phyloP scores from a whole-genome alignment of 352 stramenopile species.

The Phytopythium boreale region DNA sequence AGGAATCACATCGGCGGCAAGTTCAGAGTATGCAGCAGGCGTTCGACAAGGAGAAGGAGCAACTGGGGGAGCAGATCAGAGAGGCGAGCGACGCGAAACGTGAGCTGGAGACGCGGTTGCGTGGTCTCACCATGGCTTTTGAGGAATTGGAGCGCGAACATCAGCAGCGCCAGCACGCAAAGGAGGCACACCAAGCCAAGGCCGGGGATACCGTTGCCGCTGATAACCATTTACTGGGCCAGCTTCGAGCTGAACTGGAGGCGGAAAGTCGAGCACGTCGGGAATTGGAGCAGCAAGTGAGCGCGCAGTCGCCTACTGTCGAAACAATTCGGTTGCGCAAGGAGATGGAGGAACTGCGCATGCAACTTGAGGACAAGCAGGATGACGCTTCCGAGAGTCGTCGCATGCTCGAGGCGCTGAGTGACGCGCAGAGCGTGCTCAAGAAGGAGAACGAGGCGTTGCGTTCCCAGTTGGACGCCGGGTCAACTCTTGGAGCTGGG shows the following conservation, averaged over 20 bases:
- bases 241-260: constrained; percentile 36
- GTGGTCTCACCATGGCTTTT: constrained; percentile 45
- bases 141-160: constrained; percentile 52
- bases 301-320: constrained; percentile 1
- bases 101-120: constrained; percentile 38
- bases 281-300: constrained; percentile 23
- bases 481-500: not conserved
- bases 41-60: constrained; percentile 31
- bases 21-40: constrained; percentile 2
- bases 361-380: constrained; percentile 27
- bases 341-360: constrained; percentile 29
- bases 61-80: constrained; percentile 28
- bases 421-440: constrained; percentile 20
- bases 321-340: constrained; percentile 19
- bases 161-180: constrained; percentile 7
- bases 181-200: not conserved
- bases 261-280: constrained; percentile 21
- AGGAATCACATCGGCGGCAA: constrained; percentile 7
- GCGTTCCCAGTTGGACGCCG: constrained; percentile 23
- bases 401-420: constrained; percentile 39
- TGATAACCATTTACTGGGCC: constrained; percentile 12
- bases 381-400: constrained; percentile 32
- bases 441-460: constrained; percentile 37
- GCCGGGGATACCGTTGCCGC: not conserved
- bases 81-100: constrained; percentile 21